Conservation (phyloP, 257 asterid genomes). For the Coffea eugenioides region DNA sequence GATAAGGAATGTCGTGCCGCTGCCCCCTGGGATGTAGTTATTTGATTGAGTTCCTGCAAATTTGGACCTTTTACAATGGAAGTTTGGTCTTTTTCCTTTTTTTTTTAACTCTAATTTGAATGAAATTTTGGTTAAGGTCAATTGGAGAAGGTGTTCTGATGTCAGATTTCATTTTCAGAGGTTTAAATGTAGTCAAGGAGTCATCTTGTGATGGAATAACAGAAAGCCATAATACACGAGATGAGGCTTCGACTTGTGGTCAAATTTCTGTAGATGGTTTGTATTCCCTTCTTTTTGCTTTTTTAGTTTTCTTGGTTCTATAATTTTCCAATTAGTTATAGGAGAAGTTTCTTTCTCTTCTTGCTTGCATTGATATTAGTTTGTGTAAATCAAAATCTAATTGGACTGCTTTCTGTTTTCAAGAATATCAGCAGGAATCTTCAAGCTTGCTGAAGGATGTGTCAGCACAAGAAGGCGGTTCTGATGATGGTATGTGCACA, state of each 20-base stretch:
- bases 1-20: background rate
- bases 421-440: slow-evolving; percentile 33
- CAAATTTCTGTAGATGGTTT: slow-evolving; percentile 34
- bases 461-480: slow-evolving; percentile 30
- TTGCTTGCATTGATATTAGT: slow-evolving; percentile 2
- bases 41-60: background rate
- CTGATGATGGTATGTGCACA: slow-evolving; percentile 49
- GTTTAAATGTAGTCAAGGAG: slow-evolving; percentile 20
- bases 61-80: background rate
- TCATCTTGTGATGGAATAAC: slow-evolving; percentile 23
- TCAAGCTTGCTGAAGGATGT: slow-evolving; percentile 29
- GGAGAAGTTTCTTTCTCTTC: background rate
- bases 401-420: slow-evolving; percentile 20
- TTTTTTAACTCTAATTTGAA: background rate
- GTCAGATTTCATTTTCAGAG: slow-evolving; percentile 35
- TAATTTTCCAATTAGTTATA: background rate
- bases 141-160: slow-evolving; percentile 1
- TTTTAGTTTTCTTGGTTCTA: background rate
- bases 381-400: slow-evolving; percentile 8
- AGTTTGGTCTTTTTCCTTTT: background rate
- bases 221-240: slow-evolving; percentile 19
- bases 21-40: background rate
- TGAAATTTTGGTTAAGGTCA: slow-evolving; percentile 1
- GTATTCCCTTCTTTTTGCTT: slow-evolving; percentile 9
- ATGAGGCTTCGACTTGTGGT: slow-evolving; percentile 24